phyloP scores from a whole-genome alignment of 2,329 filamentous ascomycete species.

The Verticillium isaacii region DNA sequence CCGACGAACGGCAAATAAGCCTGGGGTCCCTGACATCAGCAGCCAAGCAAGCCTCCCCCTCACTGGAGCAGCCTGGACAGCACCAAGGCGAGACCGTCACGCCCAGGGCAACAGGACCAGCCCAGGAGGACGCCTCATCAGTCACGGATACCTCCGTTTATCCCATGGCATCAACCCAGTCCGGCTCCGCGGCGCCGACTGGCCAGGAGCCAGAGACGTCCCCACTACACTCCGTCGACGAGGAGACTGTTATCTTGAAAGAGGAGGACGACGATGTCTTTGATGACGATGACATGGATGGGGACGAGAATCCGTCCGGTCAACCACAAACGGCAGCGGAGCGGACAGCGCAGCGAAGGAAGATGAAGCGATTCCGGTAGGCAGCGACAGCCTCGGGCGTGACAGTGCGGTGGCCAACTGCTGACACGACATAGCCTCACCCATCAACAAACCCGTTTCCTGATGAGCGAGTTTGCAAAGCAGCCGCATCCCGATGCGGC shows the following conservation, averaged over 20 bases:
- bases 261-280: slow-evolving; percentile 47
- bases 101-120: slow-evolving; percentile 30
- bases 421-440: slow-evolving; percentile 63
- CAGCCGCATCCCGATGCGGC: slow-evolving; percentile 92
- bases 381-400: slow-evolving; percentile 4
- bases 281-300: slow-evolving; percentile 56
- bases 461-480: slow-evolving; percentile 96
- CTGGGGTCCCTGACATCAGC: slow-evolving; percentile 36
- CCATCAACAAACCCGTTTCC: slow-evolving; percentile 92
- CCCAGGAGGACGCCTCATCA: slow-evolving; percentile 26
- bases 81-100: slow-evolving; percentile 16
- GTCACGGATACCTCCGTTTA: not conserved
- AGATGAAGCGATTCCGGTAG: slow-evolving; percentile 79
- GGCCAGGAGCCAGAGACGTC: slow-evolving; percentile 27
- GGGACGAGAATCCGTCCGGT: slow-evolving; percentile 34
- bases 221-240: slow-evolving; percentile 28
- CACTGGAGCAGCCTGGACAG: slow-evolving; percentile 26
- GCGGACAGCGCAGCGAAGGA: slow-evolving; percentile 51
- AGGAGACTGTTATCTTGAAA: slow-evolving; percentile 24
- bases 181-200: slow-evolving; percentile 21
- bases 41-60: slow-evolving; percentile 32
- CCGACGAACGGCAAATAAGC: slow-evolving; percentile 28
- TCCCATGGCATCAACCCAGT: not conserved
- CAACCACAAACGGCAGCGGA: slow-evolving; percentile 51
- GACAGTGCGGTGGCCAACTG: not conserved